Percentiles rank a stretch among this genome's conserved stretches.
Conservation (phyloP, 495 filamentous ascomycete genomes). For the Penicillium soppii region DNA sequence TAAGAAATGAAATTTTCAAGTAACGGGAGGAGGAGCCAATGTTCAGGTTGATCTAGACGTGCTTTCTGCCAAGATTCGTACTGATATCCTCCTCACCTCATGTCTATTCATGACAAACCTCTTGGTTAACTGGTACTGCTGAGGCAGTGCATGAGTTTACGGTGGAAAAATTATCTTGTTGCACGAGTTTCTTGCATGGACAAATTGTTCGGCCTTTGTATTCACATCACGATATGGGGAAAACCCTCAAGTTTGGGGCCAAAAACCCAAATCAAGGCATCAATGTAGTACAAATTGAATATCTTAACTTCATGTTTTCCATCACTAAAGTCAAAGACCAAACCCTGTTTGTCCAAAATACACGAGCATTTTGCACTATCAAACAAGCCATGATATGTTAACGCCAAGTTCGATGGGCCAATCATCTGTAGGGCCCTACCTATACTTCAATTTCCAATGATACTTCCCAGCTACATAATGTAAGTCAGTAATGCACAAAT, state of each 20-base stretch:
- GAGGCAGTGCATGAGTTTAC: no score
- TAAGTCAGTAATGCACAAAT: not conserved
- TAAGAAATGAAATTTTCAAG: no score
- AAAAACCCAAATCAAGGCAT: constrained; percentile 4
- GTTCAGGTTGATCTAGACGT: no score
- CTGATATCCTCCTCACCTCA: no score
- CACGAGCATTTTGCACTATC: not conserved
- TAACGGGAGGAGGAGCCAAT: no score
- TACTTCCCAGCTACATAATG: not conserved
- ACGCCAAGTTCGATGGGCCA: no score
- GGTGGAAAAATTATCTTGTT: no score
- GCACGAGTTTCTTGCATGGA: no score
- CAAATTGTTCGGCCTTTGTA: not conserved
- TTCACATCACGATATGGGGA: constrained; percentile 4
- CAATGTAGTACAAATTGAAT: not conserved
- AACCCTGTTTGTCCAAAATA: not conserved
- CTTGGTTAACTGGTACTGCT: no score
- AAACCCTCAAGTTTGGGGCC: constrained; percentile 1
- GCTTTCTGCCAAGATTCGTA: no score
- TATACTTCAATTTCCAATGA: not conserved
- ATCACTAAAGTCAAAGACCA: no score
- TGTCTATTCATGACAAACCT: no score
- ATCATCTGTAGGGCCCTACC: not conserved
- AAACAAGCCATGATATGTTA: not conserved
- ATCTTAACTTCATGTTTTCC: not conserved